Evolutionary conservation across 2,329 filamentous ascomycete species (phyloP), one percentile per base, ranked within the genome.

Genomic region (Zopfia rhizophila): DNA sequence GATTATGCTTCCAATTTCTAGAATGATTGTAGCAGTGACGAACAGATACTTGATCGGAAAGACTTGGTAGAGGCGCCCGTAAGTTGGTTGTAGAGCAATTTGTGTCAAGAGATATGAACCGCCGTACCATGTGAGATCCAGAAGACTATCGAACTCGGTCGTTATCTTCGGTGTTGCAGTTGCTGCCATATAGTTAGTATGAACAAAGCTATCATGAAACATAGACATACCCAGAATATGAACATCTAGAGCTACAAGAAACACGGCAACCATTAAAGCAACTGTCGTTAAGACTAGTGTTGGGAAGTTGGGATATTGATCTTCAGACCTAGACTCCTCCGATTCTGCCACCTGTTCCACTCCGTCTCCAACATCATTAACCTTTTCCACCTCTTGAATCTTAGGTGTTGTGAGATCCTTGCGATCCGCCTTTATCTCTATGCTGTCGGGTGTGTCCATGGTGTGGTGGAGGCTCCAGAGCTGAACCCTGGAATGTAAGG

Each of bases 1-100:
- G 14, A 84, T 55, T 7, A 77, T 53, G 0, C 78, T 81, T 3
- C 82, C 82, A 7, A 82, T 32, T n/a, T n/a, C n/a, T n/a, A n/a
- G n/a, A n/a, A n/a, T n/a, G n/a, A n/a, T n/a, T n/a, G n/a, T n/a
- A n/a, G n/a, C n/a, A n/a, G n/a, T n/a, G n/a, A n/a, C n/a, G n/a
- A n/a, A n/a, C n/a, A n/a, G n/a, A n/a, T n/a, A n/a, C n/a, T n/a
- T n/a, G n/a, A n/a, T n/a, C n/a, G n/a, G n/a, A n/a, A n/a, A n/a
- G n/a, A n/a, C n/a, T n/a, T n/a, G n/a, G n/a, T n/a, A n/a, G n/a
- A n/a, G n/a, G n/a, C n/a, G n/a, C n/a, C n/a, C n/a, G n/a, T n/a
- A n/a, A n/a, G n/a, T n/a, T n/a, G n/a, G n/a, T n/a, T n/a, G n/a
- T n/a, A n/a, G n/a, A n/a, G n/a, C n/a, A n/a, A n/a, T n/a, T n/a